phyloP scores from a whole-genome alignment of 257 asterid genomes.

The Solanum chmielewskii region DNA sequence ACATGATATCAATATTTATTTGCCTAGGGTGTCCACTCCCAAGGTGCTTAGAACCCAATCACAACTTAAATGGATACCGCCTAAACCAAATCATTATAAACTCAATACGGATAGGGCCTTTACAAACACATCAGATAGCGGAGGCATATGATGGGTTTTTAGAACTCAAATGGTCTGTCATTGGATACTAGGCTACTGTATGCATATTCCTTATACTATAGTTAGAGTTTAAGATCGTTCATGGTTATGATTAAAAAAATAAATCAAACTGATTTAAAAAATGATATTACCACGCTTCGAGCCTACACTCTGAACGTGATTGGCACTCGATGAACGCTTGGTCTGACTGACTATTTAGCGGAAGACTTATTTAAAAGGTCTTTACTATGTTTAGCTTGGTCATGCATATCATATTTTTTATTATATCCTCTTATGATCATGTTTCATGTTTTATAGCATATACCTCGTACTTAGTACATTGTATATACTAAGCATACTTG shows the following conservation, averaged over 20 bases:
- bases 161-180: background rate
- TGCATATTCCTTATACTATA: background rate
- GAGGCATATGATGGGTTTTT: background rate
- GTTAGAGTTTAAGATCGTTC: background rate
- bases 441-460: background rate
- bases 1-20: too few relatives aligned
- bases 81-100: background rate
- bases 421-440: too few relatives aligned
- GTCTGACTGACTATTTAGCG: too few relatives aligned
- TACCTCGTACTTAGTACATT: too few relatives aligned
- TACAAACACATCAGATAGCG: background rate
- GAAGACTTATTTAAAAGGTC: too few relatives aligned
- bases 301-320: background rate
- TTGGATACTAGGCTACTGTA: background rate
- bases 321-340: too few relatives aligned
- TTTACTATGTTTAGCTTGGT: background rate
- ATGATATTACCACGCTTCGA: background rate
- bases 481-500: background rate
- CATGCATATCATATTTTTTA: background rate
- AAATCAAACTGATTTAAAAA: too few relatives aligned
- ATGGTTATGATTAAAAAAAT: background rate
- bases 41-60: background rate
- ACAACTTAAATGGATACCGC: background rate
- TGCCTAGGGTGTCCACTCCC: background rate
- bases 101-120: background rate